Evolutionary conservation across 2,329 filamentous ascomycete species (phyloP), one percentile per base, ranked within the genome.

Genomic region (Lasiodiplodia theobromae): DNA sequence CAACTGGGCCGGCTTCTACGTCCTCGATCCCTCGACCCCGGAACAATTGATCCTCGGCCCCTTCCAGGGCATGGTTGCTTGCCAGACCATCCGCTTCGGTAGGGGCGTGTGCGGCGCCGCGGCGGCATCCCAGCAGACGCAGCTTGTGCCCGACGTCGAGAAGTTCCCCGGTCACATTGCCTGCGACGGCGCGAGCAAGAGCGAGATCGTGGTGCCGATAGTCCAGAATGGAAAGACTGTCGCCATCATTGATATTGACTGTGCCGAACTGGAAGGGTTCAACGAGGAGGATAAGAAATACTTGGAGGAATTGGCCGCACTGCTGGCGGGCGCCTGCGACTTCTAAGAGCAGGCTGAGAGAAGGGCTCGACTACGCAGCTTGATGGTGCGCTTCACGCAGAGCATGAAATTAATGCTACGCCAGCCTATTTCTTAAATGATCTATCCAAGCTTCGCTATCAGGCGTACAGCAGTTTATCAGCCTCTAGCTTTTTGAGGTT

Each of bases 1-100:
- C 25, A 95, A 96, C 79, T 96, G 92, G 92, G 89, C 91, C 56
- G 91, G 92, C 28, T 95, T 94, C 82, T 94, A 94, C 81, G 88
- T 90, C 16, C 80, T 90, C 53, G 88, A 93, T 76, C 81, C 84
- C 5, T 74, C 69, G 28, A 71, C 75, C 14, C 69, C 77, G 1
- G 70, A 76, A 3, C 87, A 88, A 73, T 86, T 95, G 56, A 91
- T 94, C 72, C 87, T 95, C 1, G 92, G 91, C 0, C 92, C 92
- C 0, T 95, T 95, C 79, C 90, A 93, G 72, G 92, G 92, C 71
- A 92, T 93, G 75, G 84, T 85, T 58, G 92, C 92, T 10, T 96
- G 92, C 76, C 92, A 96, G 78, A 90, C 86, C 18, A 95, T 96
- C 73, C 80, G 83, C 6, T 92, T 94, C 71, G 88, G 89, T 10